Evolutionary conservation across 2,329 filamentous ascomycete genomes (phyloP).

Genomic region (Microascus cirrosus): DNA sequence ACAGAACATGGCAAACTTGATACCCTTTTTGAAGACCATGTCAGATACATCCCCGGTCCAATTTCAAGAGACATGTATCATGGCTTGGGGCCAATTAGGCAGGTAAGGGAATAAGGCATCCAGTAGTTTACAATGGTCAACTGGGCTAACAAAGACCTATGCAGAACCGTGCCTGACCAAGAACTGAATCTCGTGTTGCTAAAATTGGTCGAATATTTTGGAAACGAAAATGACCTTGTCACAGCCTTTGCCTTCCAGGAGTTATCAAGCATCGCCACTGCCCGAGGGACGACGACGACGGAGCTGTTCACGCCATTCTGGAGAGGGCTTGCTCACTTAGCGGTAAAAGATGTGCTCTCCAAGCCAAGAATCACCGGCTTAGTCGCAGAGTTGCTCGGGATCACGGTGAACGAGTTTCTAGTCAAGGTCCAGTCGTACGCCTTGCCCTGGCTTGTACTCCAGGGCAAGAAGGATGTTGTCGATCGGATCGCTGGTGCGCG

Average conservation of each 20-base stretch:
- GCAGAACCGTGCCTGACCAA: slow-evolving; percentile 59
- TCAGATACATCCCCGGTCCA: slow-evolving; percentile 57
- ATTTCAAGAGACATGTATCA: slow-evolving; percentile 72
- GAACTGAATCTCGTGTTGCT: slow-evolving; percentile 81
- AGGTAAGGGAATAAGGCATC: slow-evolving; percentile 30
- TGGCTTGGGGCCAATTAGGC: slow-evolving; percentile 79
- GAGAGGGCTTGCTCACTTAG: slow-evolving; percentile 70
- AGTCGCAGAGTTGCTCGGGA: slow-evolving; percentile 70
- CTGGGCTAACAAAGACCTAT: not conserved
- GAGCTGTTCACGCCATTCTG: slow-evolving; percentile 80
- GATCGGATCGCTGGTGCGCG: slow-evolving; percentile 70
- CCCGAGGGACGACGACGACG: slow-evolving; percentile 48
- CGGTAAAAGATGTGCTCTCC: slow-evolving; percentile 69
- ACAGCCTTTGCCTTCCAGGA: slow-evolving; percentile 77
- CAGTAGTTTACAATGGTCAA: not conserved
- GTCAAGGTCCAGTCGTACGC: slow-evolving; percentile 68
- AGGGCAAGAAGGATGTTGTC: slow-evolving; percentile 66
- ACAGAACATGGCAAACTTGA: slow-evolving; percentile 28
- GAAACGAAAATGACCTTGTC: slow-evolving; percentile 68
- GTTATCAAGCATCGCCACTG: slow-evolving; percentile 52
- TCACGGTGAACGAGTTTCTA: slow-evolving; percentile 64
- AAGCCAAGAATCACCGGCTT: slow-evolving; percentile 74
- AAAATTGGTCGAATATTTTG: slow-evolving; percentile 76
- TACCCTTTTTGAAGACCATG: slow-evolving; percentile 61
- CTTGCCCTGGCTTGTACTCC: slow-evolving; percentile 75